Evolutionary conservation across 1,284 basidiomycete species (phyloP).

Genomic region (Ustilago nuda): DNA sequence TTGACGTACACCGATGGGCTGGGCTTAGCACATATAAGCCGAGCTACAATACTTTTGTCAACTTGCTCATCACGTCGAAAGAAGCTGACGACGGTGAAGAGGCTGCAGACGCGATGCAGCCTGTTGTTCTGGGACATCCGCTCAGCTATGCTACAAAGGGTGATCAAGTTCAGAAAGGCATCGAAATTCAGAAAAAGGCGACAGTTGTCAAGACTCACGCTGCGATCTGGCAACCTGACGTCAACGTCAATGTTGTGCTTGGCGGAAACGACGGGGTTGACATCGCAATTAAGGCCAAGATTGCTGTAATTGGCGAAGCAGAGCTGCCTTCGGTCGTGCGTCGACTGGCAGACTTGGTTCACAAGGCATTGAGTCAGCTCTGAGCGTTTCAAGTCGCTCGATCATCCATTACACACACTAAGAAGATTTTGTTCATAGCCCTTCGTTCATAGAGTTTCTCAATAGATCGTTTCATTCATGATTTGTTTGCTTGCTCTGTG

Average conservation of each 20-base stretch:
- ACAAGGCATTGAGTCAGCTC: constrained; percentile 14
- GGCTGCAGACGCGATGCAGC: background rate
- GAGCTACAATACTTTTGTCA: constrained; percentile 51
- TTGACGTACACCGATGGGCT: constrained; percentile 34
- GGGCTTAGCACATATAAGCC: constrained; percentile 16
- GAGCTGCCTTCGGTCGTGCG: constrained; percentile 7
- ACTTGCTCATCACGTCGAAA: constrained; percentile 30
- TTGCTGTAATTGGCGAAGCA: background rate
- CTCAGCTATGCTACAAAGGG: constrained; percentile 14
- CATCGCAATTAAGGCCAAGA: constrained; percentile 35
- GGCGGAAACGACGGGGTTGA: constrained; percentile 1
- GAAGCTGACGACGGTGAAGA: constrained; percentile 11
- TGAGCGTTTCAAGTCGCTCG: background rate
- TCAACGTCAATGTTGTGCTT: constrained; percentile 36
- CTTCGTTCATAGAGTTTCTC: background rate
- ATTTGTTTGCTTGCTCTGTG: background rate
- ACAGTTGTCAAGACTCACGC: constrained; percentile 10
- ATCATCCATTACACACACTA: background rate
- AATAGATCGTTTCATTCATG: background rate
- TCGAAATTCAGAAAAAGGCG: background rate
- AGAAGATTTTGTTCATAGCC: background rate
- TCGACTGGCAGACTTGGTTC: constrained; percentile 3
- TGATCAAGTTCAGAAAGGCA: background rate
- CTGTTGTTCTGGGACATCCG: constrained; percentile 31
- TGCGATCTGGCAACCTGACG: constrained; percentile 29